phyloP scores from a whole-genome alignment of 108 stramenopile species.

The Discostella pseudostelligera region DNA sequence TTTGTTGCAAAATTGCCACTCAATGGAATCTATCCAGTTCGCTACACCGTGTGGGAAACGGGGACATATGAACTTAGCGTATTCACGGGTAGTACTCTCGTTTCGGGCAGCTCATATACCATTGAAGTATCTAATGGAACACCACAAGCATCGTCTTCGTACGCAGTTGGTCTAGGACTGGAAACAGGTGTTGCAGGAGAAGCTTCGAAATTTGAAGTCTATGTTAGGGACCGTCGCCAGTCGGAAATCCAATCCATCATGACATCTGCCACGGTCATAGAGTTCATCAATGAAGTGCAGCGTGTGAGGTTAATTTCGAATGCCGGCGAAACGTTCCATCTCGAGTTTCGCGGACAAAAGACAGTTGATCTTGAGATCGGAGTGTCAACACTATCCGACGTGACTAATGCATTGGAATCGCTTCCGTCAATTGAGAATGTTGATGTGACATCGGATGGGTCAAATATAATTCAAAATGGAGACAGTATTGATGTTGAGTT shows the following conservation, averaged over 20 bases:
- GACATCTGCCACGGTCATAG: slow-evolving; percentile 23
- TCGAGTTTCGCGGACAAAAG: slow-evolving; percentile 35
- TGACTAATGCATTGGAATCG: slow-evolving; percentile 55
- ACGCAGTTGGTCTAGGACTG: slow-evolving; percentile 48
- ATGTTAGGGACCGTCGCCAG: slow-evolving; percentile 54
- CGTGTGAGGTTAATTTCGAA: slow-evolving; percentile 17
- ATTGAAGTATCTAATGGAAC: slow-evolving; percentile 49
- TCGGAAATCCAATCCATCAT: slow-evolving; percentile 62
- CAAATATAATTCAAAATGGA: slow-evolving; percentile 28
- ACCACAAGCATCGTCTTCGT: slow-evolving; percentile 55
- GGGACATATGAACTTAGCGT: slow-evolving; percentile 63
- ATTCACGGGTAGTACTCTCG: slow-evolving; percentile 44
- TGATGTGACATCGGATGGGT: slow-evolving; percentile 38
- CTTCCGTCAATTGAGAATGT: slow-evolving; percentile 54
- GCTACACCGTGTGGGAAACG: slow-evolving; percentile 60
- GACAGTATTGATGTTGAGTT: slow-evolving; percentile 39
- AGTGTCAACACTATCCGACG: slow-evolving; percentile 10
- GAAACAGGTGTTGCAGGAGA: slow-evolving; percentile 66
- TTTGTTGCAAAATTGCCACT: slow-evolving; percentile 25
- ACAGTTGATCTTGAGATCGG: slow-evolving; percentile 24
- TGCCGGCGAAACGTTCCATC: slow-evolving; percentile 18
- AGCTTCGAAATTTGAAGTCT: slow-evolving; percentile 49
- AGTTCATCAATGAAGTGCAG: slow-evolving; percentile 36
- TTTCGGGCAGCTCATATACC: slow-evolving; percentile 59
- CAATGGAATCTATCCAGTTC: slow-evolving; percentile 65